phyloP scores from a whole-genome alignment of 352 stramenopile genomes.

The Pythium phragmitis region DNA sequence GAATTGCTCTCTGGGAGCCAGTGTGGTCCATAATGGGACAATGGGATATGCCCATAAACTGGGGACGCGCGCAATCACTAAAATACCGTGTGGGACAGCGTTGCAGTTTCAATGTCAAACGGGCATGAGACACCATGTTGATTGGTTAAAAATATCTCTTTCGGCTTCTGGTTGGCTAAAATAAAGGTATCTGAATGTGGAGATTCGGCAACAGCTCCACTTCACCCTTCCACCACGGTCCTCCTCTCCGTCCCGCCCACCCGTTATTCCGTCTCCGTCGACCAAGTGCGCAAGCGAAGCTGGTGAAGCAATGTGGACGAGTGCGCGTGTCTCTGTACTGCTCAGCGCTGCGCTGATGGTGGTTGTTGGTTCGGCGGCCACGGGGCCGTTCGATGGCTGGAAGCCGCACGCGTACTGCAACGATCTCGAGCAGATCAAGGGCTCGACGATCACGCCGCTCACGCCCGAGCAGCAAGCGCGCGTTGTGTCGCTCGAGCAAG shows the following conservation, averaged over 20 bases:
- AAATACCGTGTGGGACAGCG: neutral
- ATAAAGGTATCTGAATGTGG: neutral
- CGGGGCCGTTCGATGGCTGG: constrained; percentile 70
- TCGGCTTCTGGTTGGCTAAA: constrained; percentile 17
- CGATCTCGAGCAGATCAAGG: constrained; percentile 56
- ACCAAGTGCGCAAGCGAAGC: neutral
- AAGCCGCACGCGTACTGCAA: constrained; percentile 84
- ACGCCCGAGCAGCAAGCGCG: constrained; percentile 46
- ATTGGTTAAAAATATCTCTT: constrained; percentile 6
- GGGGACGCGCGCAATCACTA: too few relatives aligned
- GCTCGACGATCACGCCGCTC: constrained; percentile 56
- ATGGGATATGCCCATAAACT: too few relatives aligned
- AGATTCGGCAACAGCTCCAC: constrained; percentile 21
- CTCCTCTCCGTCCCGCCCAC: neutral
- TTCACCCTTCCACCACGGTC: neutral
- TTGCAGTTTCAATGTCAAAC: constrained; percentile 13
- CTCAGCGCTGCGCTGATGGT: constrained; percentile 25
- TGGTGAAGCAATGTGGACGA: constrained; percentile 14
- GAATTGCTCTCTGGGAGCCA: too few relatives aligned
- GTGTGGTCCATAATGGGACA: too few relatives aligned
- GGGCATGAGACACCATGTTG: constrained; percentile 11
- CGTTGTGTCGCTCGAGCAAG: constrained; percentile 79
- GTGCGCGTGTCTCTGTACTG: constrained; percentile 2
- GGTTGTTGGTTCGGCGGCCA: constrained; percentile 24
- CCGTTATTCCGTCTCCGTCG: constrained; percentile 7